Evolutionary conservation across 2,329 filamentous ascomycete species (phyloP), one percentile per base, ranked within the genome.

Genomic region (Zelopaecilomyces penicillatus): DNA sequence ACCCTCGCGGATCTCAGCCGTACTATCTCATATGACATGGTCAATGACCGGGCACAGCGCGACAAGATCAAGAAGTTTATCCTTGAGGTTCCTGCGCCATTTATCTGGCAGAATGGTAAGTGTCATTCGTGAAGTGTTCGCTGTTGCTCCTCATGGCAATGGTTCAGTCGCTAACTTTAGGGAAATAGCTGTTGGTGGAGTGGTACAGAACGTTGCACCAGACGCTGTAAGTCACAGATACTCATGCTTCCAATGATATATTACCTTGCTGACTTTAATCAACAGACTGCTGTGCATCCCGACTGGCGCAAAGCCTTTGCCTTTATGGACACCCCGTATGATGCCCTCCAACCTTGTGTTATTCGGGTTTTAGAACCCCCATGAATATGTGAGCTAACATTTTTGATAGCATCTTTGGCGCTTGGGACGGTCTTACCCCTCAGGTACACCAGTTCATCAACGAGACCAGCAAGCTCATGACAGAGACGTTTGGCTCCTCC

Each of bases 1-100:
- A 42, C 33, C 12, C 40, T 42, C 27, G 40, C 40, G 9, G 40
- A 42, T n/a, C 40, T 42, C 30, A 35, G 31, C 27, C 30, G 40
- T 4, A 10, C 27, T 4, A 42, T 42, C 30, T 42, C 40, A 11
- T 27, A 42, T 11, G 28, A 35, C 6, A 3, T 42, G 40, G 35
- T 42, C 30, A 19, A 19, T 19, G 19, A 19, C 19, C 19, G 19
- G 9, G 41, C 26, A 26, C 40, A 27, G 5, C 44, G 40, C 7
- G 41, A 30, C 6, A 43, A 43, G 12, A 32, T 43, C 2, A 46
- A 36, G 9, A 36, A 33, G 11, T 39, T 30, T 19, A 43, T 43
- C 19, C 38, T 46, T 26, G 44, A 41, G 4, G 44, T 46, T 8
- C 41, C 41, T 19, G 36, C 32, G 6, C 11, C 27, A 4, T 27